Conservation (phyloP, 1,139 yeast genomes). For the Chernovozyma aurita region DNA sequence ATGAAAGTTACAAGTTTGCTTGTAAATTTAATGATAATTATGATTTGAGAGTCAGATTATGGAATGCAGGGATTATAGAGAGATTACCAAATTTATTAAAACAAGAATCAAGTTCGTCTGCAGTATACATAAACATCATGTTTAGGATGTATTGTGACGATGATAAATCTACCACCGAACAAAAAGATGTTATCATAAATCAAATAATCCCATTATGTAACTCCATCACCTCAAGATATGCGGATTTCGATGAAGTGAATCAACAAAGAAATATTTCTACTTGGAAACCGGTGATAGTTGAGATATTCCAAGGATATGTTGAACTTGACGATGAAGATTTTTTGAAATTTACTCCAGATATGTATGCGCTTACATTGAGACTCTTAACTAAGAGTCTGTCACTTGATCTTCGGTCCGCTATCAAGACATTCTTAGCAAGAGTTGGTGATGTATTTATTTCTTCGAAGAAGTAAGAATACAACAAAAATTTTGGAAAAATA, state of each 20-base stretch:
- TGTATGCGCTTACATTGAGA: constrained; percentile 65
- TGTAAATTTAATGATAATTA: constrained; percentile 84
- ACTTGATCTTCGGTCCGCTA: constrained; percentile 62
- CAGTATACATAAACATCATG: constrained; percentile 77
- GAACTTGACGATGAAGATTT: constrained; percentile 79
- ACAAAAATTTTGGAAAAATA: not conserved
- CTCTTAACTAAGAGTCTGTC: constrained; percentile 68
- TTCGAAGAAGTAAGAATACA: constrained; percentile 3
- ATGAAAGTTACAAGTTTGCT: constrained; percentile 75
- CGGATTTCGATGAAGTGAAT: constrained; percentile 65
- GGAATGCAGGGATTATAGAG: constrained; percentile 91
- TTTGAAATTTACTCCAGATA: constrained; percentile 51
- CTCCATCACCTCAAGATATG: constrained; percentile 64
- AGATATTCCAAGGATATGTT: constrained; percentile 75
- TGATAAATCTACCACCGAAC: constrained; percentile 34
- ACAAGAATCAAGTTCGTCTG: constrained; percentile 89
- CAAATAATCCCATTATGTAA: constrained; percentile 70
- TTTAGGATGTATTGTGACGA: constrained; percentile 78
- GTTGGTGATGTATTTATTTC: constrained; percentile 60
- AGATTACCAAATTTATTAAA: constrained; percentile 86
- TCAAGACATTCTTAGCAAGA: constrained; percentile 61
- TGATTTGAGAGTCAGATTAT: constrained; percentile 76
- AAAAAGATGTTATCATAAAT: constrained; percentile 41
- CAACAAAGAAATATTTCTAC: constrained; percentile 78
- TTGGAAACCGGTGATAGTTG: constrained; percentile 91